Conservation (phyloP, 495 filamentous ascomycete genomes). For the Penicillium tannophilum region DNA sequence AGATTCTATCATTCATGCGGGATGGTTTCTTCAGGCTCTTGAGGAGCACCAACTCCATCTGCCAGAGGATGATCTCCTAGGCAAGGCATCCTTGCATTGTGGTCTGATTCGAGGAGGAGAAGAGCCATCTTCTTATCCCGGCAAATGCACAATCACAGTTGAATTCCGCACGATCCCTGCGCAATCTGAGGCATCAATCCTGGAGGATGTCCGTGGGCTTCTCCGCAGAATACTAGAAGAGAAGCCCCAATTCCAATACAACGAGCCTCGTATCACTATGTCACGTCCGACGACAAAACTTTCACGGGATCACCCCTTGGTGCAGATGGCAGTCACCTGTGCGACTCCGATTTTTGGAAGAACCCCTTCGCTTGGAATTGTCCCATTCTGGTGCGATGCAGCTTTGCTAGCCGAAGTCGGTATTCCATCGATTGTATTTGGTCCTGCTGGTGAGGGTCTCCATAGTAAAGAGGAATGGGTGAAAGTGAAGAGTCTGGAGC, state of each 20-base stretch:
- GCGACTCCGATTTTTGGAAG: conserved; percentile 20
- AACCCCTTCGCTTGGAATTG: conserved; percentile 22
- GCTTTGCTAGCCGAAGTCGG: conserved; percentile 42
- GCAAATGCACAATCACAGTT: conserved; percentile 42
- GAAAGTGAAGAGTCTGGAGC: conserved; percentile 35
- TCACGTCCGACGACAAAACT: conserved; percentile 40
- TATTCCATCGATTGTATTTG: conserved; percentile 45
- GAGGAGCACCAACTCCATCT: conserved; percentile 39
- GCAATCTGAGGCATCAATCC: conserved; percentile 34
- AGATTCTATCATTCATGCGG: conserved; percentile 48
- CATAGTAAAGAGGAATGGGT: conserved; percentile 52
- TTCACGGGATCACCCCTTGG: conserved; percentile 36
- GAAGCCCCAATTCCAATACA: conserved; percentile 31
- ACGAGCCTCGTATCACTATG: conserved; percentile 33
- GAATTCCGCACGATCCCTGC: conserved; percentile 48
- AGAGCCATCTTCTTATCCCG: conserved; percentile 50
- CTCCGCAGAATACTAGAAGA: conserved; percentile 22
- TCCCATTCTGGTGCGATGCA: conserved; percentile 47
- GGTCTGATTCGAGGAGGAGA: conserved; percentile 49
- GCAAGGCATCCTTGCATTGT: conserved; percentile 43
- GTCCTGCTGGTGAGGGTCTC: conserved; percentile 42
- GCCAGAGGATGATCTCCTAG: conserved; percentile 33
- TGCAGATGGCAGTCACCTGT: conserved; percentile 25
- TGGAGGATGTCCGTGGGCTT: conserved; percentile 29
- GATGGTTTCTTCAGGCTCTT: conserved; percentile 44